Evolutionary conservation across 2,329 filamentous ascomycete genomes (phyloP).

Genomic region (Corniculantispora saksenae): DNA sequence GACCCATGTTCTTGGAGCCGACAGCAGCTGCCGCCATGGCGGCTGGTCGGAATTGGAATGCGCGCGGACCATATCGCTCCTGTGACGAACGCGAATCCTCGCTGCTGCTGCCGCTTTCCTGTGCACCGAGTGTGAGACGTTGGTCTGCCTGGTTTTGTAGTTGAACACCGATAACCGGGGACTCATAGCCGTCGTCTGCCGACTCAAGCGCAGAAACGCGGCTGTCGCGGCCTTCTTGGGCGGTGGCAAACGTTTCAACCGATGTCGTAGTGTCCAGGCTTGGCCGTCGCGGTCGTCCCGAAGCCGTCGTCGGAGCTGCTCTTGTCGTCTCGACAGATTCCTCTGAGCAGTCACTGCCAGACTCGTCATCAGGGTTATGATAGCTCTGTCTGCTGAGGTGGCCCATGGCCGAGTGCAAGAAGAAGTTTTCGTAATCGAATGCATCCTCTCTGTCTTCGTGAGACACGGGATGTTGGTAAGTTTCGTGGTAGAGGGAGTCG

Average conservation of each 20-base stretch:
- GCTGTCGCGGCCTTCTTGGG: conserved; percentile 50
- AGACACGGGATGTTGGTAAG: conserved; percentile 61
- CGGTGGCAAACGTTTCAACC: conserved; percentile 58
- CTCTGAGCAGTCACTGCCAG: conserved; percentile 58
- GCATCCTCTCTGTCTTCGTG: conserved; percentile 94
- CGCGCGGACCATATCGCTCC: conserved; percentile 16
- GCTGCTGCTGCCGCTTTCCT: conserved; percentile 18
- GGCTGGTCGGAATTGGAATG: conserved; percentile 8
- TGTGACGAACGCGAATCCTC: conserved; percentile 25
- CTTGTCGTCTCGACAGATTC: conserved; percentile 64
- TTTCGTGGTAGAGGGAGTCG: conserved; percentile 64
- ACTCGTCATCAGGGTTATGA: conserved; percentile 39
- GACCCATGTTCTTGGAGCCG: conserved; percentile 21
- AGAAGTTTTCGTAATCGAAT: conserved; percentile 96
- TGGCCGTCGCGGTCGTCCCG: conserved; percentile 45
- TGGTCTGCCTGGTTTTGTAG: not conserved
- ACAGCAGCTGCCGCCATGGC: not conserved
- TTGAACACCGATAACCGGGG: conserved; percentile 8
- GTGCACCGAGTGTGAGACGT: conserved; percentile 1
- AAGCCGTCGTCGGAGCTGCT: conserved; percentile 40
- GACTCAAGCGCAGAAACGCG: conserved; percentile 30
- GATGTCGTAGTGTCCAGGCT: conserved; percentile 54
- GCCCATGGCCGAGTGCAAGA: conserved; percentile 88
- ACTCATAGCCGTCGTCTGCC: conserved; percentile 15
- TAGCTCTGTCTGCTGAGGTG: conserved; percentile 56